Conservation (phyloP, 2,329 filamentous ascomycete species). For the Phaeoacremonium minimum region DNA sequence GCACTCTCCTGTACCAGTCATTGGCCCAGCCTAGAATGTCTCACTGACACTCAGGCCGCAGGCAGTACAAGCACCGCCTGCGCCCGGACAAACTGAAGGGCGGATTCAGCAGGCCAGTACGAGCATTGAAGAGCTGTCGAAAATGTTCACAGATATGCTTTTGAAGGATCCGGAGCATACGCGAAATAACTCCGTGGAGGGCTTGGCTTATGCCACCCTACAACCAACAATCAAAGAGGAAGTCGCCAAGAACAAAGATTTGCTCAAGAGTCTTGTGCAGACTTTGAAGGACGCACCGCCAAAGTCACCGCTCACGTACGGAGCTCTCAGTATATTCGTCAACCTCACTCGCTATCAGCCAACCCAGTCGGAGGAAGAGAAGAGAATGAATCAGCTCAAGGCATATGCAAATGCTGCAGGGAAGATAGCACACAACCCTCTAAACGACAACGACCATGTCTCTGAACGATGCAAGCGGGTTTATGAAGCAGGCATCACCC, state of each 20-base stretch:
- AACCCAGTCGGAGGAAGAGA: slow-evolving; percentile 79
- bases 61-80: slow-evolving; percentile 45
- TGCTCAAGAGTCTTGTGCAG: slow-evolving; percentile 67
- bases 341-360: slow-evolving; percentile 84
- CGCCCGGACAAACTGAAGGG: slow-evolving; percentile 32
- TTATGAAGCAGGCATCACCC: slow-evolving; percentile 73
- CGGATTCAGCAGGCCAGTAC: slow-evolving; percentile 50
- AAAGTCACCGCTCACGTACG: slow-evolving; percentile 73
- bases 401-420: slow-evolving; percentile 87
- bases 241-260: slow-evolving; percentile 61
- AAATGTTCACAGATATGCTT: slow-evolving; percentile 64
- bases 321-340: slow-evolving; percentile 76
- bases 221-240: slow-evolving; percentile 82
- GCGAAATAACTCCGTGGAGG: slow-evolving; percentile 75
- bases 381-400: slow-evolving; percentile 86
- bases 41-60: slow-evolving; percentile 44
- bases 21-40: slow-evolving; percentile 24
- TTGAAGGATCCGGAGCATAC: slow-evolving; percentile 51
- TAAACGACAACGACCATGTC: slow-evolving; percentile 75
- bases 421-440: slow-evolving; percentile 55
- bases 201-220: slow-evolving; percentile 85
- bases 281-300: slow-evolving; percentile 53
- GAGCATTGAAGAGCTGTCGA: slow-evolving; percentile 61
- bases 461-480: slow-evolving; percentile 70
- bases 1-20: slow-evolving; percentile 8